phyloP scores from a whole-genome alignment of 129 eudicot species.

The Flaveria sonorensis region DNA sequence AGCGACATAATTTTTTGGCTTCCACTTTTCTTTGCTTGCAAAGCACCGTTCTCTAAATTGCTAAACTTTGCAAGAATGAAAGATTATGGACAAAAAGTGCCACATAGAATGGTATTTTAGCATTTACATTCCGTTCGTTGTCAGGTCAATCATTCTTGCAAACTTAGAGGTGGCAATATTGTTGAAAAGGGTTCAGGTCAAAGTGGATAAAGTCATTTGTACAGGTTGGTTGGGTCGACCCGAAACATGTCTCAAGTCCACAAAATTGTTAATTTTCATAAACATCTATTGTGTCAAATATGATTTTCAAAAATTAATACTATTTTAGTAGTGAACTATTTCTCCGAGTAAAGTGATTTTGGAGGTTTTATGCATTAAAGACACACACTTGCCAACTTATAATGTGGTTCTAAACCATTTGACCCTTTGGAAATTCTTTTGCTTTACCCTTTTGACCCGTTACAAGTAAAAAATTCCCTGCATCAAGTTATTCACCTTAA shows the following conservation, averaged over 20 bases:
- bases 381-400: neutral
- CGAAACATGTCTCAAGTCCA: neutral
- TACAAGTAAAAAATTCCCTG: neutral
- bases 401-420: neutral
- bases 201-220: neutral
- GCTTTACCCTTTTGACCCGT: neutral
- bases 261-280: neutral
- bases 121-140: neutral
- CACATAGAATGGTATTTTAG: neutral
- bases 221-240: neutral
- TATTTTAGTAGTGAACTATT: neutral
- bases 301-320: neutral
- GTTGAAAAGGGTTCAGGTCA: neutral
- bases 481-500: neutral
- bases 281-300: neutral
- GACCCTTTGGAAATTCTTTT: neutral
- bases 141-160: neutral
- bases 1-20: neutral
- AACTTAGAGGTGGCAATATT: constrained; percentile 7
- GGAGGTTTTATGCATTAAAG: neutral
- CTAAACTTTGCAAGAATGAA: constrained; percentile 12
- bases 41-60: neutral
- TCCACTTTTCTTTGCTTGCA: neutral
- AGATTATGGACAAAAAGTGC: constrained; percentile 4
- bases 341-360: neutral